Evolutionary conservation across 208 protist species (phyloP), one percentile per base, ranked within the genome.

Genomic region (Wallacemonas sp.): DNA sequence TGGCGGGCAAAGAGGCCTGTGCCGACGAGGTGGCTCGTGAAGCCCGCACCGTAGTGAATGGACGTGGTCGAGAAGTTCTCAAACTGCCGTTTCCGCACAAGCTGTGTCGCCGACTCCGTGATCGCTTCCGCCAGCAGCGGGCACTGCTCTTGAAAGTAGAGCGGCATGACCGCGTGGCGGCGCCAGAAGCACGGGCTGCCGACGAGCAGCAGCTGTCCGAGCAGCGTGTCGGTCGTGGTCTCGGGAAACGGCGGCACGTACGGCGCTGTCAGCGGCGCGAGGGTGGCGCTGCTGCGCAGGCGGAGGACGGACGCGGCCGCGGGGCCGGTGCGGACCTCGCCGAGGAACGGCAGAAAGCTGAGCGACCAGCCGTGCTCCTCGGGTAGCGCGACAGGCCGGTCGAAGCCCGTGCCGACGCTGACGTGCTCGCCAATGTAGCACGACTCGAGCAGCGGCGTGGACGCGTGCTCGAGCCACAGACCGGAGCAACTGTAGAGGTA

Each of bases 151-250:
- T 44, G 25, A 31, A 73, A 73, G 68, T 44, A 72, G 33, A 32
- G 55, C 10, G 66, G 22, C 4, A 32, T 57, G n/a, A 41, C 41
- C 20, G 57, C 57, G 57, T 59, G 41, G 28, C 23, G 64, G 2
- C 74, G 74, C 74, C 74, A 79, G 57, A 67, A 73, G 42, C 67
- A 70, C 3, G 74, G 67, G 46, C 74, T 79, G 54, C 74, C 74
- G 1, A 72, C 18, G 2, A 48, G 23, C 32, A 79, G 64, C 25
- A 79, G 48, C 57, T 67, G 57, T 14, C 16, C 74, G 20, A 62
- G 38, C 31, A 70, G 28, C 26, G 32, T 57, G 32, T 70, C 44
- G n/a, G 46, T 54, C 10, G 11, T 62, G 25, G 29, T 22, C 4
- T 3, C 4, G 8, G 52, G 11, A 25, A 59, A 23, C 32, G 57